phyloP scores from a whole-genome alignment of 768 basidiomycete species.

The Boletus edulis region DNA sequence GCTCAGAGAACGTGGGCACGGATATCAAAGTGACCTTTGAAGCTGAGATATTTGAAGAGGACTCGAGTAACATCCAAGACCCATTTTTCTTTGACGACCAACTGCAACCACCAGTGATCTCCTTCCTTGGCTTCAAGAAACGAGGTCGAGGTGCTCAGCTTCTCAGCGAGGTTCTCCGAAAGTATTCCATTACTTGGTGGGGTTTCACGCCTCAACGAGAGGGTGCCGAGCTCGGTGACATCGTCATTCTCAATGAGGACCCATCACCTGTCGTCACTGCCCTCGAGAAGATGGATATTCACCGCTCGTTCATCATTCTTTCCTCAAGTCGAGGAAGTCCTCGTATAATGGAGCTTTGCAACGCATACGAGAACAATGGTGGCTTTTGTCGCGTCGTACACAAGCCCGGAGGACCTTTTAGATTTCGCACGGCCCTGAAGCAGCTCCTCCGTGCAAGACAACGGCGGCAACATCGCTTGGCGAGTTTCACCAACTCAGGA shows the following conservation, averaged over 20 bases:
- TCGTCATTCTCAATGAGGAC: slow-evolving; percentile 83
- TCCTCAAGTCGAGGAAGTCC: slow-evolving; percentile 69
- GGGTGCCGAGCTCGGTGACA: slow-evolving; percentile 54
- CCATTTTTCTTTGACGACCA: slow-evolving; percentile 44
- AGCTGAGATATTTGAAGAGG: slow-evolving; percentile 56
- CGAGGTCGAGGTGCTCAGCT: slow-evolving; percentile 65
- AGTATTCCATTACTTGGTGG: slow-evolving; percentile 78
- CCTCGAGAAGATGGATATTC: slow-evolving; percentile 52
- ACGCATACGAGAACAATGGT: slow-evolving; percentile 74
- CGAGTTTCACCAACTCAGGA: slow-evolving; percentile 16
- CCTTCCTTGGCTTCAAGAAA: slow-evolving; percentile 70
- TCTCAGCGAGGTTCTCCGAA: slow-evolving; percentile 55
- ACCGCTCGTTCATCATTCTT: slow-evolving; percentile 72
- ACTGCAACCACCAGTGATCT: slow-evolving; percentile 48
- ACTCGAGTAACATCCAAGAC: slow-evolving; percentile 39
- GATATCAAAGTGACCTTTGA: slow-evolving; percentile 86
- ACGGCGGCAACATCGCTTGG: slow-evolving; percentile 27
- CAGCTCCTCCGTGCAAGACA: slow-evolving; percentile 35
- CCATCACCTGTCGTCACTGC: slow-evolving; percentile 53
- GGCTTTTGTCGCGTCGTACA: slow-evolving; percentile 87
- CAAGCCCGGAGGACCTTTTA: slow-evolving; percentile 86
- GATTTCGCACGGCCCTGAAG: slow-evolving; percentile 64
- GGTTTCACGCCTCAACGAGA: slow-evolving; percentile 52
- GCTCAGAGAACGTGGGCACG: slow-evolving; percentile 85
- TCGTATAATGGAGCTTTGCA: slow-evolving; percentile 56